Conservation (phyloP, 176 grass and related monocot species). For the Poa annua region DNA sequence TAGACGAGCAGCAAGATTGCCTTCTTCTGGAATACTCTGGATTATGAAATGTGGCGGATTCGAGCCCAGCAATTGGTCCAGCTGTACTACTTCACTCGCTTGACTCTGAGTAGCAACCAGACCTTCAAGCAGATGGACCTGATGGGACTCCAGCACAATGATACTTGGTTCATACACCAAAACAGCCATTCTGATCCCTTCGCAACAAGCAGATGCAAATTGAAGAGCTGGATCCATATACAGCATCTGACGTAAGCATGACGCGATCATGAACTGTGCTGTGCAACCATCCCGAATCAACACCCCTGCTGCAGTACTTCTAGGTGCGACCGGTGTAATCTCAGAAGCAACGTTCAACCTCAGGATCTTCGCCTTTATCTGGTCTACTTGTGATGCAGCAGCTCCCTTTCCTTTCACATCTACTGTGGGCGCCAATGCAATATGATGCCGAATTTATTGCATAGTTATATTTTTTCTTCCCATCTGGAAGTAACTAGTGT, state of each 20-base stretch:
- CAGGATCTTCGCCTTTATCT: neutral
- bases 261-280: neutral
- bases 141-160: constrained; percentile 18
- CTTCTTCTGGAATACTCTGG: constrained; percentile 4
- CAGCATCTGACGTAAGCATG: neutral
- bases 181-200: neutral
- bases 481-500: neutral
- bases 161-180: neutral
- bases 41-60: neutral
- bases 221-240: neutral
- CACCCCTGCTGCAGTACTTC: constrained; percentile 8
- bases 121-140: neutral
- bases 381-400: neutral
- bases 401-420: no score
- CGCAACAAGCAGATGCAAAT: constrained; percentile 27
- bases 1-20: constrained; percentile 1
- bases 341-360: constrained; percentile 30
- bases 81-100: neutral
- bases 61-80: neutral
- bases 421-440: no score
- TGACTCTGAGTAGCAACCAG: neutral
- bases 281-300: constrained; percentile 26
- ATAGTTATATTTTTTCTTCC: no score
- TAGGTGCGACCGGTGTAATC: neutral
- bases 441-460: no score